phyloP scores from a whole-genome alignment of 306 rosid genomes.

The Coriaria nepalensis region DNA sequence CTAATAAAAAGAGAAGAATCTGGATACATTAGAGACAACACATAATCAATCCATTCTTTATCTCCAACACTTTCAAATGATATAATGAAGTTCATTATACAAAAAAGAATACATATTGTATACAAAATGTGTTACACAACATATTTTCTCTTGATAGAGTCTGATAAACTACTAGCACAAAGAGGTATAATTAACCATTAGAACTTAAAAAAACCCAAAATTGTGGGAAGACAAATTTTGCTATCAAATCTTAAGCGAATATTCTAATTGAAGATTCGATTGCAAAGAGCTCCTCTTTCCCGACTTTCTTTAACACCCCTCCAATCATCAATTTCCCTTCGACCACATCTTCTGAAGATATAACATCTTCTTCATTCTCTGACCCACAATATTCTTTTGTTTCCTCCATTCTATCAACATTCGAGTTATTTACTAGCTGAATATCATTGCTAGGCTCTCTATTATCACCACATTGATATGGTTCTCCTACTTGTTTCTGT shows the following conservation, averaged over 20 bases:
- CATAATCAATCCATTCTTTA: too few species aligned
- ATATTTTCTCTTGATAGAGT: too few species aligned
- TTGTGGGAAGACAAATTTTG: too few species aligned
- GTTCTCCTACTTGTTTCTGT: constrained; percentile 20
- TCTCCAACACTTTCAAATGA: too few species aligned
- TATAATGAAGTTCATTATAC: too few species aligned
- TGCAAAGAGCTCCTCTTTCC: constrained; percentile 43
- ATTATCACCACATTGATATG: constrained; percentile 20
- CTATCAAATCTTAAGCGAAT: constrained; percentile 20
- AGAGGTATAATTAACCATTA: too few species aligned
- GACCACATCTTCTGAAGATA: constrained; percentile 14
- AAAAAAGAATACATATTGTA: too few species aligned
- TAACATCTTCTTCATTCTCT: constrained; percentile 8
- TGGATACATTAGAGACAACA: too few species aligned
- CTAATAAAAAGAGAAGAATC: too few species aligned
- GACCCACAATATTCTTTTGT: constrained; percentile 17
- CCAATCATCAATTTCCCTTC: constrained; percentile 39
- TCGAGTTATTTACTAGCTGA: constrained; percentile 25
- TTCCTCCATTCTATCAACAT: constrained; percentile 45
- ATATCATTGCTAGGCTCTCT: constrained; percentile 37
- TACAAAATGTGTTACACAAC: too few species aligned
- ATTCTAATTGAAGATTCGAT: constrained; percentile 48
- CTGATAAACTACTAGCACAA: too few species aligned
- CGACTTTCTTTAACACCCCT: constrained; percentile 49
- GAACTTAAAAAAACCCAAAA: too few species aligned